Evolutionary conservation across 768 basidiomycete genomes (phyloP).

Genomic region (Tricholoma sp.): DNA sequence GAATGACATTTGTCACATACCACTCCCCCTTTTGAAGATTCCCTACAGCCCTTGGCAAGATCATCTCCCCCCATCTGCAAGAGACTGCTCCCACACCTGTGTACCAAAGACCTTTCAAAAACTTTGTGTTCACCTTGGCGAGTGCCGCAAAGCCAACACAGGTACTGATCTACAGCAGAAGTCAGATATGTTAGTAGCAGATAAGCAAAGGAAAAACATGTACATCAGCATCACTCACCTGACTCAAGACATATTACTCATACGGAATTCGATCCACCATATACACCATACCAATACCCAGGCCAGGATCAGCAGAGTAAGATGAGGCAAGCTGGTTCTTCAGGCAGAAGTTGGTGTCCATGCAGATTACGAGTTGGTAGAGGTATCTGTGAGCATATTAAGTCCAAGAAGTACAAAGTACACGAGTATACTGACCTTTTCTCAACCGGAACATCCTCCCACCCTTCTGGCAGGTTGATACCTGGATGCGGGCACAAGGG

Average conservation of each 20-base stretch:
- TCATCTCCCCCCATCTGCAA: conserved; percentile 21
- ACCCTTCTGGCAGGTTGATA: conserved; percentile 19
- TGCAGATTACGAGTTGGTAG: conserved; percentile 6
- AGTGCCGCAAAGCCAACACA: conserved; percentile 21
- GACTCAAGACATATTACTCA: conserved; percentile 3
- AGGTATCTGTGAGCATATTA: conserved; percentile 2
- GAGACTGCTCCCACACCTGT: conserved; percentile 20
- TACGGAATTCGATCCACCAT: conserved; percentile 8
- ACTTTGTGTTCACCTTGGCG: conserved; percentile 17
- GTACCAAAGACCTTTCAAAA: conserved; percentile 15
- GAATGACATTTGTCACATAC: neutral
- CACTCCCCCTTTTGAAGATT: neutral
- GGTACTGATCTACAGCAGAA: too few relatives aligned
- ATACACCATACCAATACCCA: conserved; percentile 8
- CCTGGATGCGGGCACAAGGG: conserved; percentile 24
- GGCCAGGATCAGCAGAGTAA: conserved; percentile 2
- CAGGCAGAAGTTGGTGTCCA: conserved; percentile 19
- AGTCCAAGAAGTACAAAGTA: neutral
- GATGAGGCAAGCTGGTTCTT: conserved; percentile 1
- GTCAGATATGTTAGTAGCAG: too few relatives aligned
- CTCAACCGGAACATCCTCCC: conserved; percentile 10
- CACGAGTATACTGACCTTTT: conserved; percentile 3
- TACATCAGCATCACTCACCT: conserved; percentile 7
- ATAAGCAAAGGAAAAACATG: too few relatives aligned
- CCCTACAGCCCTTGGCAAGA: conserved; percentile 2